Conservation (phyloP, 1,284 basidiomycete genomes). For the Prillingera fragicola region DNA sequence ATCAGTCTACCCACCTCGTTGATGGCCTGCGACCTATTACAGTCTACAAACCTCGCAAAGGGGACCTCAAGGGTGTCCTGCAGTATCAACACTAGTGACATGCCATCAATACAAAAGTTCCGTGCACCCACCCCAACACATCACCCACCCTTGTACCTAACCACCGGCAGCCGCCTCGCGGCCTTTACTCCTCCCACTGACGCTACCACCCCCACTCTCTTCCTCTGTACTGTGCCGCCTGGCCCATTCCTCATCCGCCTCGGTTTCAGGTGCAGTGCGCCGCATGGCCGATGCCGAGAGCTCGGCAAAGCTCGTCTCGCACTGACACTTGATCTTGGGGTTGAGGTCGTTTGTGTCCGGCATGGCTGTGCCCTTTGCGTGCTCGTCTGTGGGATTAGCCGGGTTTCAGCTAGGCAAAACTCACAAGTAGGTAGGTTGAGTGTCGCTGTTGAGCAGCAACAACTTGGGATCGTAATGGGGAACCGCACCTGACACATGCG, state of each 20-base stretch:
- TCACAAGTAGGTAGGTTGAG: constrained; percentile 39
- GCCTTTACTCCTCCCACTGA: no score
- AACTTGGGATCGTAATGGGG: constrained; percentile 40
- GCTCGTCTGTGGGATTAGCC: constrained; percentile 12
- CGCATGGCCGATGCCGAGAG: constrained; percentile 32
- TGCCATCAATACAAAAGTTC: no score
- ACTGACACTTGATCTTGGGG: constrained; percentile 28
- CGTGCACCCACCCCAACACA: no score
- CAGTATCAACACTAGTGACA: no score
- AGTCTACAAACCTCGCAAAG: no score
- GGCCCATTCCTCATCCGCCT: neutral
- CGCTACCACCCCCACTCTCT: no score
- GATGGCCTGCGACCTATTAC: no score
- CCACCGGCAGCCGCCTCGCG: no score
- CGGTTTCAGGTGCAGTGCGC: constrained; percentile 1
- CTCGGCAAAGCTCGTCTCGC: constrained; percentile 32
- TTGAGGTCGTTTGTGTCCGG: constrained; percentile 23
- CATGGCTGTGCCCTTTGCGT: constrained; percentile 7
- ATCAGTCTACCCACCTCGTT: no score
- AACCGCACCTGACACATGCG: constrained; percentile 40
- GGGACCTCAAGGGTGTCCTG: no score
- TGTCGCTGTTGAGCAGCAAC: constrained; percentile 29
- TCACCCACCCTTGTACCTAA: no score
- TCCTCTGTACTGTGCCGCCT: no score
- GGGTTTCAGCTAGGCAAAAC: constrained; percentile 8